These are phyloP conservation scores for Tillandsia leiboldiana DNA, from an alignment of 176 grass and related monocot species.

Conservation along the genomic window DNA sequence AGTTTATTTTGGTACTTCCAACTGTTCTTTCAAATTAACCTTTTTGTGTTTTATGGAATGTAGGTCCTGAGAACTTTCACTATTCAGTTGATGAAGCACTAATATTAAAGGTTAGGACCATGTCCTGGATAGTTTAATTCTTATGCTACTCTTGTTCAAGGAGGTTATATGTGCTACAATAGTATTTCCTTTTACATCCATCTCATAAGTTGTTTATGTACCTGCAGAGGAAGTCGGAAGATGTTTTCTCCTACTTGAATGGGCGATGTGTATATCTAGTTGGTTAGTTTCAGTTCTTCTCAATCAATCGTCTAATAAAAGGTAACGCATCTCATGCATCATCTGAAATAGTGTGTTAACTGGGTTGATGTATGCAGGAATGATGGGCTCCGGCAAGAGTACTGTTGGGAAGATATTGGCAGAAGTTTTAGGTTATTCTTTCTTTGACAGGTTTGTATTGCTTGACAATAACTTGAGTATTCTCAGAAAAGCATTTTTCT, in stretches of 20 bases:
- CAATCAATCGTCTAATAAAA: background rate
- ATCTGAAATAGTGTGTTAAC: background rate
- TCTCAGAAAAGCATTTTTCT: slow-evolving; percentile 17
- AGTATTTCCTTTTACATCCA: background rate
- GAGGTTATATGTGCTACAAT: background rate
- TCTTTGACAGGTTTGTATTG: slow-evolving; percentile 82
- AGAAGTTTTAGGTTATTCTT: slow-evolving; percentile 90
- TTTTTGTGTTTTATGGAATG: slow-evolving; percentile 19
- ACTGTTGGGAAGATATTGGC: slow-evolving; percentile 92
- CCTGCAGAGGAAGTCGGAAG: slow-evolving; percentile 68
- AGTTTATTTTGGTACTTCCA: background rate
- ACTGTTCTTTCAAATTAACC: slow-evolving; percentile 4
- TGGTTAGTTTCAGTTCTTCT: slow-evolving; percentile 40
- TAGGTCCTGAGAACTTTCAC: slow-evolving; percentile 47
- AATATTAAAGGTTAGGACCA: slow-evolving; percentile 46
- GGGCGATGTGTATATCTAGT: slow-evolving; percentile 73
- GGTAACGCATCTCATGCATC: background rate
- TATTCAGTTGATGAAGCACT: slow-evolving; percentile 52
- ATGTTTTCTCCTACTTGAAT: slow-evolving; percentile 57
- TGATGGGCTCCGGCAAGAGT: slow-evolving; percentile 99
- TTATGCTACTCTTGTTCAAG: background rate
- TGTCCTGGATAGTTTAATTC: background rate
- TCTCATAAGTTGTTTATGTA: slow-evolving; percentile 19
- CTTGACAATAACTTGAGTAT: slow-evolving; percentile 17
- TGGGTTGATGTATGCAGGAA: slow-evolving; percentile 36